These are phyloP conservation scores for Metschnikowia proteae DNA, from an alignment of 805 yeast genomes.

Conservation along the genomic window DNA sequence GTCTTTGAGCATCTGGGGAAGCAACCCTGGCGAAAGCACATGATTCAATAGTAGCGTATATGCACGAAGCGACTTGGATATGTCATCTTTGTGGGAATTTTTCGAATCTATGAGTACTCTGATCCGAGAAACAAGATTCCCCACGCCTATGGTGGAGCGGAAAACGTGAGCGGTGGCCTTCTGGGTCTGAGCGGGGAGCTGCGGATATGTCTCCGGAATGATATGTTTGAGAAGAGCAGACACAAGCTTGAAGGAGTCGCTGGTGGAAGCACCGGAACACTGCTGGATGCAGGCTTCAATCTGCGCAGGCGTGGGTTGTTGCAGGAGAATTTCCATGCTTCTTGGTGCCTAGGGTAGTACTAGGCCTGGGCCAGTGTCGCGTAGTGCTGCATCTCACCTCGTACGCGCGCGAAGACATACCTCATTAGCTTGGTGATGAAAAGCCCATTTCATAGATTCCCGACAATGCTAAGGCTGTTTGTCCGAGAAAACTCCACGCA, in stretches of 20 bases:
- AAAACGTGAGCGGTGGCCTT: conserved; percentile 14
- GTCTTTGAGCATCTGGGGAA: conserved; percentile 7
- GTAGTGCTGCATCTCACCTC: not conserved
- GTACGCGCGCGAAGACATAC: too few species aligned
- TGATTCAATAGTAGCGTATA: conserved; percentile 14
- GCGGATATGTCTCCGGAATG: conserved; percentile 29
- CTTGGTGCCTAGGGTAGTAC: not conserved
- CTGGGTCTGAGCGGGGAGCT: conserved; percentile 17
- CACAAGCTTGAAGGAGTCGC: conserved; percentile 12
- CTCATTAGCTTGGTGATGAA: too few species aligned
- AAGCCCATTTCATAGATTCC: too few species aligned
- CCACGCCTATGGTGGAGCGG: conserved; percentile 28
- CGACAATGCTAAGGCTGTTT: not conserved
- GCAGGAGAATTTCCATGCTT: conserved; percentile 11
- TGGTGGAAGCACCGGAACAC: not conserved
- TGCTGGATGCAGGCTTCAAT: conserved; percentile 11
- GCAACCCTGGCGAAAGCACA: conserved; percentile 19
- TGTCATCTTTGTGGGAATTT: conserved; percentile 12
- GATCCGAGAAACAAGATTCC: conserved; percentile 24
- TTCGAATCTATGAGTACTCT: conserved; percentile 7
- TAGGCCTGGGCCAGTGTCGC: not conserved
- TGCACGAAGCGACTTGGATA: conserved; percentile 5
- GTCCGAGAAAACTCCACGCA: not conserved
- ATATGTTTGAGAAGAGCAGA: conserved; percentile 29
- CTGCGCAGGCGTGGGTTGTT: conserved; percentile 11